Evolutionary conservation across 108 stramenopile species (phyloP).

Genomic region (Skeletonema marinoi): DNA sequence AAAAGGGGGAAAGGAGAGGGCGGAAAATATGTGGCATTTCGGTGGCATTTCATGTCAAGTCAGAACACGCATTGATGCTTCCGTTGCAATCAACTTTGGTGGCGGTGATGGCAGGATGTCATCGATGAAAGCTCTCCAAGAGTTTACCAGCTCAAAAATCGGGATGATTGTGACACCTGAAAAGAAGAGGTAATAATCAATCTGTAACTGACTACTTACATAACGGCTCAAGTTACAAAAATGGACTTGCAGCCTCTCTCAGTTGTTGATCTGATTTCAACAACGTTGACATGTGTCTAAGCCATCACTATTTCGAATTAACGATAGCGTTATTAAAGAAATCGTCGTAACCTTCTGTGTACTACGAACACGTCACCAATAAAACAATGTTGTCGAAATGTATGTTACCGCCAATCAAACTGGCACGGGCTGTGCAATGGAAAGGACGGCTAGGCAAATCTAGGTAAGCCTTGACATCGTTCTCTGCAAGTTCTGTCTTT

Average conservation of each 20-base stretch:
- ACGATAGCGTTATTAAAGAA: not conserved
- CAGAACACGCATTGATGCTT: no score
- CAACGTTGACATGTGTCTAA: not conserved
- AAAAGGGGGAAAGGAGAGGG: no score
- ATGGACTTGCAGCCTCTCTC: not conserved
- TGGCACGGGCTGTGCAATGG: conserved; percentile 27
- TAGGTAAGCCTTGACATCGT: conserved; percentile 12
- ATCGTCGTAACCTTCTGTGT: not conserved
- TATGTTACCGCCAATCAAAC: conserved; percentile 19
- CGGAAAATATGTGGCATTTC: no score
- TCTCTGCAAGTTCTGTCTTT: not conserved
- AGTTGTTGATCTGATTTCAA: not conserved
- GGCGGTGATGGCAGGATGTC: no score
- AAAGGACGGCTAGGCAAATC: conserved; percentile 24
- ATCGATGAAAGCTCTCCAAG: no score
- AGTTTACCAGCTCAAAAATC: no score
- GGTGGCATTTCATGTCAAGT: no score
- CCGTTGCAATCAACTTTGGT: no score
- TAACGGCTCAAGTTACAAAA: not conserved
- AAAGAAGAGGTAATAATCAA: not conserved
- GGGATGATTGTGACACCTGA: no score
- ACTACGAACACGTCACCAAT: not conserved
- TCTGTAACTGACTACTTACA: not conserved
- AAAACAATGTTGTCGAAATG: conserved; percentile 24
- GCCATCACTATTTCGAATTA: not conserved